A percentile compares a stretch with the other conserved stretches of the same genome.
Evolutionary conservation across 2,329 filamentous ascomycete genomes (phyloP).

Genomic region (Trichoderma hamatum): DNA sequence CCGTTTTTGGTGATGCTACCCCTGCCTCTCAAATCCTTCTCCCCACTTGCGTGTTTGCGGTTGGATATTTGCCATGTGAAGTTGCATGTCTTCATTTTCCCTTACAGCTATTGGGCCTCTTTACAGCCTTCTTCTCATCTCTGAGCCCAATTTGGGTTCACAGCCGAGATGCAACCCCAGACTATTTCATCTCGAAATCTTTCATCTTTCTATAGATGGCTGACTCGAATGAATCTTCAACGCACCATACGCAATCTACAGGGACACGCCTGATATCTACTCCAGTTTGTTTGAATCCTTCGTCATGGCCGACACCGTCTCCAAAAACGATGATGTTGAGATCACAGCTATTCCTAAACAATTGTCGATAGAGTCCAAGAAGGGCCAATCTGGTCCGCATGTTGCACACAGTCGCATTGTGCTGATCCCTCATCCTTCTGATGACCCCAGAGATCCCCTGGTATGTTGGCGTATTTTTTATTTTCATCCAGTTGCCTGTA

Average conservation of each 20-base stretch:
- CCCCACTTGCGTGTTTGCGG: not conserved
- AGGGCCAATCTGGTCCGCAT: not conserved
- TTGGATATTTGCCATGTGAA: not conserved
- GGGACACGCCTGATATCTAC: not conserved
- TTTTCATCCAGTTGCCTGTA: not conserved
- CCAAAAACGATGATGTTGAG: not conserved
- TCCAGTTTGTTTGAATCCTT: not conserved
- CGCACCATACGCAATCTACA: not conserved
- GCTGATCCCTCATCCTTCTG: not conserved
- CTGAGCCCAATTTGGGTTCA: not conserved
- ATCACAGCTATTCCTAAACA: not conserved
- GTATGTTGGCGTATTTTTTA: not conserved
- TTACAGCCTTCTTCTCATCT: not conserved
- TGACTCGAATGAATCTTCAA: not conserved
- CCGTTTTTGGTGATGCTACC: not conserved
- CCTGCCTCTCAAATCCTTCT: not conserved
- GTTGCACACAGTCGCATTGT: not conserved
- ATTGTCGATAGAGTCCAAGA: not conserved
- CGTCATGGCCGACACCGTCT: not conserved
- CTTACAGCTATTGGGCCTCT: not conserved
- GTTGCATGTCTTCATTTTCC: not conserved
- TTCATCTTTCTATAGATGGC: not conserved
- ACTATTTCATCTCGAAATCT: no score
- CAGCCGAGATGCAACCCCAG: not conserved
- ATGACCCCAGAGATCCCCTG: not conserved